A percentile compares a stretch with the other conserved stretches of the same genome.
These are phyloP conservation scores for Calonectria montana DNA, from an alignment of 2,329 filamentous ascomycete genomes.

Conservation along the genomic window DNA sequence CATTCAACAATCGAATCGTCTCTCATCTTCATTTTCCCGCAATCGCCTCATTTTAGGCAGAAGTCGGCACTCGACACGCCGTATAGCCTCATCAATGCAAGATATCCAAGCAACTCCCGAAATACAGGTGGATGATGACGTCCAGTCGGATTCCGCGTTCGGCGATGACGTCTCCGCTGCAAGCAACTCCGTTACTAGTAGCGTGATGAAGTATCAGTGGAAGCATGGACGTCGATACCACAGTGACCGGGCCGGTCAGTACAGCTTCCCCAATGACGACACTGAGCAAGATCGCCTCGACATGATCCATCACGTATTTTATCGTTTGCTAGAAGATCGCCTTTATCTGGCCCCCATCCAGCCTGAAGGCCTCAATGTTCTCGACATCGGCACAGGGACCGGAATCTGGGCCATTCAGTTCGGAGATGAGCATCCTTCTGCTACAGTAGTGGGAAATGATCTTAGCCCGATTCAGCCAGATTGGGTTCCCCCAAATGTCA, in stretches of 20 bases:
- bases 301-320: conserved; percentile 51
- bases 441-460: conserved; percentile 53
- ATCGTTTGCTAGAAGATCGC: conserved; percentile 46
- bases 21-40: neutral
- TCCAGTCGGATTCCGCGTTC: neutral
- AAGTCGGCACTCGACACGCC: neutral
- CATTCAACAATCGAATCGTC: neutral
- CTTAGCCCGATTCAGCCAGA: conserved; percentile 57
- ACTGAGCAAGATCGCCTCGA: conserved; percentile 53
- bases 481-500: conserved; percentile 67
- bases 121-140: neutral
- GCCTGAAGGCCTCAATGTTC: conserved; percentile 51
- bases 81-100: neutral
- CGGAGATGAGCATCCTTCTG: conserved; percentile 49
- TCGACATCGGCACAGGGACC: conserved; percentile 60
- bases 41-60: neutral
- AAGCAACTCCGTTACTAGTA: neutral
- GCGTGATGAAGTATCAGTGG: neutral
- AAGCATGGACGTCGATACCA: conserved; percentile 57
- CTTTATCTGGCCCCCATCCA: conserved; percentile 52
- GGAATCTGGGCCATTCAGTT: conserved; percentile 61
- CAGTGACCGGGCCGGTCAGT: conserved; percentile 50
- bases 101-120: neutral
- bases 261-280: conserved; percentile 53
- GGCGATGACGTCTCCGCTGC: neutral